phyloP scores from a whole-genome alignment of 1,284 basidiomycete genomes.

The Wolfiporia cocos region DNA sequence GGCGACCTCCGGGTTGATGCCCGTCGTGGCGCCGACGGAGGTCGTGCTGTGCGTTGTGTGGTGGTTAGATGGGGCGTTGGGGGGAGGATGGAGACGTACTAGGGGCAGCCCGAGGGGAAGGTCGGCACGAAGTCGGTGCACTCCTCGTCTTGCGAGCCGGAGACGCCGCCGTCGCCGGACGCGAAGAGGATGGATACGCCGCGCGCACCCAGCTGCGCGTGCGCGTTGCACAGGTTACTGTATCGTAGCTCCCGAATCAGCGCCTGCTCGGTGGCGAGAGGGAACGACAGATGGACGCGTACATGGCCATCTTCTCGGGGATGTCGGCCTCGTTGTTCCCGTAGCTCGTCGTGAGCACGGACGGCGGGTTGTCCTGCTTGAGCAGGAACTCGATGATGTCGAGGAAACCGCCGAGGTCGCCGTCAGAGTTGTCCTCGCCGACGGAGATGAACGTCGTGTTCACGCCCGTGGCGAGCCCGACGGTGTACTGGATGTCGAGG shows the following conservation, averaged over 20 bases:
- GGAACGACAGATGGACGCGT: conserved; percentile 27
- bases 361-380: conserved; percentile 34
- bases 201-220: conserved; percentile 40
- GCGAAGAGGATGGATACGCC: conserved; percentile 59
- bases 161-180: conserved; percentile 55
- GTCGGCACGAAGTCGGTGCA: conserved; percentile 48
- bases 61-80: not conserved
- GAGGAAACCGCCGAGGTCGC: conserved; percentile 18
- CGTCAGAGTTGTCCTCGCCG: conserved; percentile 28
- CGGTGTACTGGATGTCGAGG: conserved; percentile 60
- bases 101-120: conserved; percentile 59
- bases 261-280: not conserved
- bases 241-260: not conserved
- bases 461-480: conserved; percentile 34
- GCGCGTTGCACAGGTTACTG: conserved; percentile 36
- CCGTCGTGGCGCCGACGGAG: conserved; percentile 45
- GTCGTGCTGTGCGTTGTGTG: conserved; percentile 44
- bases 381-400: conserved; percentile 21
- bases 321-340: conserved; percentile 20
- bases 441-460: conserved; percentile 35
- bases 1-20: conserved; percentile 44
- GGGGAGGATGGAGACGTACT: conserved; percentile 11
- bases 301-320: conserved; percentile 41
- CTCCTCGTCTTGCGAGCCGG: conserved; percentile 47
- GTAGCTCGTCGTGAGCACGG: conserved; percentile 41